Conservation (phyloP, 192 early-diverging fungal genomes). For the Rhizoclosmatium globosum region DNA sequence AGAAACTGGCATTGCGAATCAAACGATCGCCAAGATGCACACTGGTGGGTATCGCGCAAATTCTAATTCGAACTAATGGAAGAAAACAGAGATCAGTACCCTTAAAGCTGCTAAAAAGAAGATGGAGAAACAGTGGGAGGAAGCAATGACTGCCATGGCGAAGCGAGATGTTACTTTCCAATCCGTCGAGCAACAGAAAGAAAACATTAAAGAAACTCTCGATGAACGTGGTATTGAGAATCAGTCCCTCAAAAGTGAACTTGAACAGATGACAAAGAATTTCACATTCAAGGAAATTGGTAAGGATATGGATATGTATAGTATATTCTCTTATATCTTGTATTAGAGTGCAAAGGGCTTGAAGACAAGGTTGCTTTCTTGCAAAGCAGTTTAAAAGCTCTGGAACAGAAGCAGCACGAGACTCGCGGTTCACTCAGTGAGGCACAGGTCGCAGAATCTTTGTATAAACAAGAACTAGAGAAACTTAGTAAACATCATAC, state of each 20-base stretch:
- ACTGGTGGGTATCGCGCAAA: constrained; percentile 43
- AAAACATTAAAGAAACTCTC: constrained; percentile 35
- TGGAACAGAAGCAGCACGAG: constrained; percentile 46
- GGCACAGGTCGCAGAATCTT: constrained; percentile 57
- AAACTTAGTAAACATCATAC: constrained; percentile 50
- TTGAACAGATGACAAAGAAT: constrained; percentile 40
- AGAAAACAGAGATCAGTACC: constrained; percentile 41
- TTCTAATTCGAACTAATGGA: constrained; percentile 13
- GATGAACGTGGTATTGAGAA: constrained; percentile 36
- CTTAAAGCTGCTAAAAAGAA: constrained; percentile 38
- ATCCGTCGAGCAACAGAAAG: constrained; percentile 40
- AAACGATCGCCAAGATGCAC: constrained; percentile 53
- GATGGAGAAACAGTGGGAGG: constrained; percentile 62
- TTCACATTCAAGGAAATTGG: constrained; percentile 52
- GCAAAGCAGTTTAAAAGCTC: constrained; percentile 19
- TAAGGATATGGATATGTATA: background rate
- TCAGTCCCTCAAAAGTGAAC: constrained; percentile 42
- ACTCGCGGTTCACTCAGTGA: constrained; percentile 47
- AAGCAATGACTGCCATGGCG: constrained; percentile 58
- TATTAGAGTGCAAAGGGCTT: constrained; percentile 43
- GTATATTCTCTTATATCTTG: constrained; percentile 2
- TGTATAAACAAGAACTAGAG: constrained; percentile 56
- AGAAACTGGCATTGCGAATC: constrained; percentile 53
- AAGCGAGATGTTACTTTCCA: constrained; percentile 58
- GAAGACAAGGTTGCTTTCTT: constrained; percentile 36